Base-by-base conservation (phyloP, 495 filamentous ascomycete species). In the Hyaloscypha variabilis region DNA sequence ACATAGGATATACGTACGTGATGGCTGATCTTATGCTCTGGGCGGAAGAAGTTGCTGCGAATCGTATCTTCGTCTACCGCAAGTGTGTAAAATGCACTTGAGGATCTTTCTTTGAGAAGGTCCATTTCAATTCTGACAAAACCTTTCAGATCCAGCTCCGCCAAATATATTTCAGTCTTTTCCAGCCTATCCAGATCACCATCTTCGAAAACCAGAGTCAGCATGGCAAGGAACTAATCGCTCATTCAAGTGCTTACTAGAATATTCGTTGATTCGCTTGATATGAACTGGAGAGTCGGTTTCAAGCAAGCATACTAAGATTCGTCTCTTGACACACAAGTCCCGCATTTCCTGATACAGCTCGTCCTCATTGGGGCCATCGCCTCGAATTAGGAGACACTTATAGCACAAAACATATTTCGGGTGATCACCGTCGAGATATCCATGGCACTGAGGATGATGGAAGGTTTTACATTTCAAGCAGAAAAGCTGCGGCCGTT, bases 311-410 rank as follows among this genome's bases (percentile, higher is more conserved):
- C 29, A 66, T 28, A 62, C 49, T n/a, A 71, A 23, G 2, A 49
- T 29, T 52, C 66, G 55, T 62, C 69, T 54, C 24, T 50, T 66
- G n/a, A 69, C 4, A 25, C 66, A 67, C 2, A 66, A 23, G 63
- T 21, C 10, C 26, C 46, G 21, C 26, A 19, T 65, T 25, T 21
- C 34, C 42, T 39, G 28, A 23, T 46, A 46, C 17, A 46, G 19
- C 19, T 46, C 39, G 10, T 19, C 8, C 39, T 46, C 39, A 0
- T 46, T 46, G 39, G 39, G 39, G 6, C 39, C 28, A 21, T 57
- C 56, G 25, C 23, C 39, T 19, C 11, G 39, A 8, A 34, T 6
- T 2, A 64, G 60, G n/a, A 68, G 55, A 25, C 56, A 63, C 4
- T 23, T 29, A 26, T 62, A 62, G 31, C 66, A 68, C 21, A 53